phyloP scores from a whole-genome alignment of 176 grass and related monocot species.

The Avena eriantha region DNA sequence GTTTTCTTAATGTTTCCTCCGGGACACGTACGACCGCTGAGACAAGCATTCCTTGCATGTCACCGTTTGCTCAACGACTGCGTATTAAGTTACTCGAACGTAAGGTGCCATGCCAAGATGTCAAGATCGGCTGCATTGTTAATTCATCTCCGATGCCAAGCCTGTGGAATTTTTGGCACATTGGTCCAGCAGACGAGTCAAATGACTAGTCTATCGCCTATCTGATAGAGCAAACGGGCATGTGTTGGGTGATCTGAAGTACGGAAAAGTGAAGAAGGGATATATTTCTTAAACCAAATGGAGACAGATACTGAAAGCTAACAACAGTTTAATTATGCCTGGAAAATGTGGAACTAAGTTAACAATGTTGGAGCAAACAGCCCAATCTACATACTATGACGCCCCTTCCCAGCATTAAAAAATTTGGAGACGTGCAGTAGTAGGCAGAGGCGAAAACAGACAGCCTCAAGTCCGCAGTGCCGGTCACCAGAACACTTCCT shows the following conservation, averaged over 20 bases:
- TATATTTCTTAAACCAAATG: constrained; percentile 22
- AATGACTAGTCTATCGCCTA: background rate
- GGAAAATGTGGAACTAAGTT: background rate
- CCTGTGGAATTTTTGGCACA: background rate
- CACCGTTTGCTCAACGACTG: constrained; percentile 35
- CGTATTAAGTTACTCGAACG: background rate
- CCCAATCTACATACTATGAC: background rate
- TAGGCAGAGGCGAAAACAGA: background rate
- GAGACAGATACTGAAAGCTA: background rate
- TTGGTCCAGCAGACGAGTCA: constrained; percentile 42
- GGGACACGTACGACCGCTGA: background rate
- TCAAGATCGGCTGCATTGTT: background rate
- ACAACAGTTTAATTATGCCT: background rate
- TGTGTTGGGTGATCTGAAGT: background rate
- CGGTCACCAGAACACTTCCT: background rate
- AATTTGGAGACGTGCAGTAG: constrained; percentile 1
- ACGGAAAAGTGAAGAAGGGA: background rate
- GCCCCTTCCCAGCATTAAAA: constrained; percentile 14
- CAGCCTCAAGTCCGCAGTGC: background rate
- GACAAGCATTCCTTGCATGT: constrained; percentile 11
- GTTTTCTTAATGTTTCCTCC: background rate
- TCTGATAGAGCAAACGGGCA: background rate
- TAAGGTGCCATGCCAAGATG: constrained; percentile 22
- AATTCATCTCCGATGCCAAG: background rate
- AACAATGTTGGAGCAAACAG: background rate